Evolutionary conservation across 225 moss, liverwort and hornwort species (phyloP).

Genomic region (Anthoceros angustus): DNA sequence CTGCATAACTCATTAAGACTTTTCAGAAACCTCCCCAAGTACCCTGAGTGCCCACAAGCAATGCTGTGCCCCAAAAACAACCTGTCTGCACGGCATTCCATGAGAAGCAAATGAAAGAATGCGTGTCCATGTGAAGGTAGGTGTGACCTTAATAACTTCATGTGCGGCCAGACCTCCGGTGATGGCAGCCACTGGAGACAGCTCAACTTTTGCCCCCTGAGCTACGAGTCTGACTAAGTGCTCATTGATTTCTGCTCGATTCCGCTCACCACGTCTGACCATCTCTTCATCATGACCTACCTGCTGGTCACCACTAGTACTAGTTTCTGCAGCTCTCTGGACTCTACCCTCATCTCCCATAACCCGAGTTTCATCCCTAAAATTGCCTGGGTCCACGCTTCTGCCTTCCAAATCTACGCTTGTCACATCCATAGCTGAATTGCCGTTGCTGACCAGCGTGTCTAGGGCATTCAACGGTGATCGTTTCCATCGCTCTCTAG

Average conservation of each 20-base stretch:
- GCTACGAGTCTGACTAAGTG: conserved; percentile 47
- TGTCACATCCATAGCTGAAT: conserved; percentile 62
- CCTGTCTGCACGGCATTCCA: conserved; percentile 5
- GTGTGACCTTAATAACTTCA: conserved; percentile 69
- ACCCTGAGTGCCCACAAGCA: too few relatives aligned
- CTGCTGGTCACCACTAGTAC: not conserved
- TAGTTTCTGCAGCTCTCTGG: not conserved
- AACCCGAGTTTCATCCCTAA: not conserved
- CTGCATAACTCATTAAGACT: too few relatives aligned
- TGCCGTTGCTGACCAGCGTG: conserved; percentile 32
- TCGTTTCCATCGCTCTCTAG: conserved; percentile 67
- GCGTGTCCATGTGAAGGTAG: conserved; percentile 1
- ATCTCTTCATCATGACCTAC: not conserved
- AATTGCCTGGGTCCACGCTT: not conserved
- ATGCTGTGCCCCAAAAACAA: not conserved
- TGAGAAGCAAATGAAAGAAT: conserved; percentile 8
- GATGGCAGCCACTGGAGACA: conserved; percentile 66
- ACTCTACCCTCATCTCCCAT: not conserved
- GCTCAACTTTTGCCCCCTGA: conserved; percentile 52
- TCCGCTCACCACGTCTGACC: conserved; percentile 18
- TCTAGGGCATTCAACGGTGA: conserved; percentile 23
- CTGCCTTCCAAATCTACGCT: conserved; percentile 11
- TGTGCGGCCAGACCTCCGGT: conserved; percentile 91
- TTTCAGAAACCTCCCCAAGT: too few relatives aligned
- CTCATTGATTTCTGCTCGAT: conserved; percentile 33